Evolutionary conservation across 768 basidiomycete genomes (phyloP).

Genomic region (Lactarius hengduanensis): DNA sequence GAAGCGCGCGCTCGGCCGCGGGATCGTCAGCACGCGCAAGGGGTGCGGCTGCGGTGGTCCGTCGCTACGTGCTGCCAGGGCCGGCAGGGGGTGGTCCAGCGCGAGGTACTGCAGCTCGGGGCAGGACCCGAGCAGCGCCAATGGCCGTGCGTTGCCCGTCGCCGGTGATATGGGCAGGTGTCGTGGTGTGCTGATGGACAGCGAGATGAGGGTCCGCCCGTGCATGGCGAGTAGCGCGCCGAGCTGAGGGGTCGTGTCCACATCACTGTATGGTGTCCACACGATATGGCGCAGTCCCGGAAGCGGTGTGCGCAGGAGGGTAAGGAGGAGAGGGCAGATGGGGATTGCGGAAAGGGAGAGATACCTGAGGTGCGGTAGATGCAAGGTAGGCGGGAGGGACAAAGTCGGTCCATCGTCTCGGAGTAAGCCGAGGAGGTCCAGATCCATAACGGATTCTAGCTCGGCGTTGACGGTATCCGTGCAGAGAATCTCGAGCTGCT

Average conservation of each 20-base stretch:
- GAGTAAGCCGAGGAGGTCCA: neutral
- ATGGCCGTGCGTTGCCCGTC: conserved; percentile 51
- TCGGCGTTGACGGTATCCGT: conserved; percentile 18
- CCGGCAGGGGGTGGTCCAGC: conserved; percentile 66
- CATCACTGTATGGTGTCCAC: conserved; percentile 71
- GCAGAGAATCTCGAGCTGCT: conserved; percentile 28
- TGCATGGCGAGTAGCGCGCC: conserved; percentile 61
- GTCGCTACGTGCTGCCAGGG: conserved; percentile 34
- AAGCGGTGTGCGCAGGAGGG: conserved; percentile 57
- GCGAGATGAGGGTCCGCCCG: conserved; percentile 54
- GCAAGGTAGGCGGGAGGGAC: conserved; percentile 44
- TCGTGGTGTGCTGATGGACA: conserved; percentile 60
- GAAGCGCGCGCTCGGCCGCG: conserved; percentile 63
- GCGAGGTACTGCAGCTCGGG: conserved; percentile 68
- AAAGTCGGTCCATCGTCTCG: conserved; percentile 10
- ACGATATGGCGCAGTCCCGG: conserved; percentile 63
- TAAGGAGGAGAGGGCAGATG: conserved; percentile 58
- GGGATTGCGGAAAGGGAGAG: conserved; percentile 66
- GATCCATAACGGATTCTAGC: conserved; percentile 4
- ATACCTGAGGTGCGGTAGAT: conserved; percentile 56
- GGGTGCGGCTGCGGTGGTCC: conserved; percentile 32
- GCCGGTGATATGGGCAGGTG: conserved; percentile 50
- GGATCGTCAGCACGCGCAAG: conserved; percentile 69
- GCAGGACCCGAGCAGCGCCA: conserved; percentile 46
- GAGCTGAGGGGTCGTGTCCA: conserved; percentile 53